A percentile compares a stretch with the other conserved stretches of the same genome.
These are phyloP conservation scores for Ogataea naganishii DNA, from an alignment of 805 yeast species.

Conservation along the genomic window DNA sequence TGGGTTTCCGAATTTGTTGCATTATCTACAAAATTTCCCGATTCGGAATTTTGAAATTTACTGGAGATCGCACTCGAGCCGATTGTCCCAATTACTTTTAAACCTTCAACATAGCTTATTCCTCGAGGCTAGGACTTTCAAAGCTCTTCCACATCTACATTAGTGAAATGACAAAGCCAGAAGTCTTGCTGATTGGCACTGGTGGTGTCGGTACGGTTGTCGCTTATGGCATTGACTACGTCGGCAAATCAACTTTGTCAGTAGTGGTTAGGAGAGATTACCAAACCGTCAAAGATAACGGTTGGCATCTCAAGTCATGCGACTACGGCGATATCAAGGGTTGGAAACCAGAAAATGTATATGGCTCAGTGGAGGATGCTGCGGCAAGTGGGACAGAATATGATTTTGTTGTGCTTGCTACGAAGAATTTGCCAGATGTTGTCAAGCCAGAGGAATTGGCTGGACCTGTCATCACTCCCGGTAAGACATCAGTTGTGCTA, in stretches of 20 bases:
- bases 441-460: slow-evolving; percentile 40
- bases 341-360: slow-evolving; percentile 47
- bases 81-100: too few species aligned
- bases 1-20: too few species aligned
- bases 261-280: slow-evolving; percentile 58
- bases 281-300: slow-evolving; percentile 36
- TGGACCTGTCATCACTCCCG: slow-evolving; percentile 38
- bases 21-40: too few species aligned
- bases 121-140: too few species aligned
- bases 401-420: slow-evolving; percentile 51
- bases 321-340: slow-evolving; percentile 48
- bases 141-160: too few species aligned
- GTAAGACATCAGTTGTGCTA: slow-evolving; percentile 40
- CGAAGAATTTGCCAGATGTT: slow-evolving; percentile 57
- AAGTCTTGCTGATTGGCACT: slow-evolving; percentile 69
- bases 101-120: too few species aligned
- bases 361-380: slow-evolving; percentile 25
- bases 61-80: too few species aligned
- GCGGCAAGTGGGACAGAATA: slow-evolving; percentile 30
- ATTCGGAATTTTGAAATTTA: too few species aligned
- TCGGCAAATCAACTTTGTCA: slow-evolving; percentile 41
- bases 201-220: slow-evolving; percentile 82
- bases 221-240: slow-evolving; percentile 48
- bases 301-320: slow-evolving; percentile 47
- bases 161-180: too few species aligned